A percentile compares a stretch with the other conserved stretches of the same genome.
phyloP scores from a whole-genome alignment of 2,329 filamentous ascomycete genomes.

The Sclerotinia trifoliorum region DNA sequence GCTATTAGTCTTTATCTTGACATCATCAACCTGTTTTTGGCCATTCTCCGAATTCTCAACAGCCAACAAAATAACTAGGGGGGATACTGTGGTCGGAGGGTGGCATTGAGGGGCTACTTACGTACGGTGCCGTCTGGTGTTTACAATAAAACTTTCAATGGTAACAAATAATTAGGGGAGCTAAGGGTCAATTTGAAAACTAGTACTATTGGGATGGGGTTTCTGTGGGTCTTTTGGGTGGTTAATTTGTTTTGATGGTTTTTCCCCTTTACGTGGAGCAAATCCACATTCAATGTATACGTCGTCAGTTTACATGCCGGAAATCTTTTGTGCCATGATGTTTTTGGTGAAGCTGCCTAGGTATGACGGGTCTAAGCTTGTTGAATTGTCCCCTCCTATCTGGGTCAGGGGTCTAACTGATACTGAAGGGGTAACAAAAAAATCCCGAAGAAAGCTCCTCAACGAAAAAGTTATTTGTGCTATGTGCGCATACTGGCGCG shows the following conservation, averaged over 20 bases:
- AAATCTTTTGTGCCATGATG: neutral
- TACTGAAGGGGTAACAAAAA: conserved; percentile 7
- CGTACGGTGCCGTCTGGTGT: neutral
- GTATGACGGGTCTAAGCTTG: conserved; percentile 1
- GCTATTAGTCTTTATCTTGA: conserved; percentile 94
- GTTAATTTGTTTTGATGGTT: neutral
- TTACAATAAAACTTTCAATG: neutral
- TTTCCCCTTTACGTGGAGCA: conserved; percentile 9
- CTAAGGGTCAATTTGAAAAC: conserved; percentile 15
- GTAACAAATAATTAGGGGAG: neutral
- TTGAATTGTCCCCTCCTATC: conserved; percentile 2
- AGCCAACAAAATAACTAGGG: conserved; percentile 89
- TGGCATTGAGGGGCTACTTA: neutral
- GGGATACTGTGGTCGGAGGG: conserved; percentile 14
- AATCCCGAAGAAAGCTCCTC: conserved; percentile 16
- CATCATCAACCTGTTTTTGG: conserved; percentile 94
- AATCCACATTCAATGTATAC: neutral
- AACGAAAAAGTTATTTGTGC: conserved; percentile 12
- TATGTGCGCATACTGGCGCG: conserved; percentile 1
- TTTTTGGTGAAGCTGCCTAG: neutral
- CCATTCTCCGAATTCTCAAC: conserved; percentile 90
- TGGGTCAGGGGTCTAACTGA: conserved; percentile 3
- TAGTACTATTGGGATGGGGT: conserved; percentile 1
- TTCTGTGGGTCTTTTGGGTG: neutral
- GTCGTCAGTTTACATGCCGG: neutral